phyloP scores from a whole-genome alignment of 352 stramenopile genomes.

The Blastocystis hominis region DNA sequence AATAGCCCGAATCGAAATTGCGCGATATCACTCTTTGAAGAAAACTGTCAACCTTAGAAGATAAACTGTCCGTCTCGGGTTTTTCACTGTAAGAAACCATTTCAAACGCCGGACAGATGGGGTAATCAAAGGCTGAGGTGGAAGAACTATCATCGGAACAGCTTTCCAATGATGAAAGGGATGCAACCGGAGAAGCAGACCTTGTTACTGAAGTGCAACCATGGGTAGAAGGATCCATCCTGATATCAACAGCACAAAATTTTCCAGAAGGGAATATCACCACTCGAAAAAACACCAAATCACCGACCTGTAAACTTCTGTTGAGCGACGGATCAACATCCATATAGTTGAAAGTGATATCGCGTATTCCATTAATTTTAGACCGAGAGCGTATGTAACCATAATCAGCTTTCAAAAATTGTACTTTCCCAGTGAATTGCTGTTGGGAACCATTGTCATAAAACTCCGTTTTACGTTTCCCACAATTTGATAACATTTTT shows the following conservation, averaged over 20 bases:
- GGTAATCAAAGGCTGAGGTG: neutral
- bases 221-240: neutral
- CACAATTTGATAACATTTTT: neutral
- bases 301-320: neutral
- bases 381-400: slow-evolving; percentile 33
- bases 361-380: slow-evolving; percentile 24
- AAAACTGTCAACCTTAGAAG: slow-evolving; percentile 11
- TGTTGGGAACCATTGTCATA: neutral
- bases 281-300: slow-evolving; percentile 33
- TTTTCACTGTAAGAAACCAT: neutral
- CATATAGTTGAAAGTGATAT: slow-evolving; percentile 46
- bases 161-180: neutral
- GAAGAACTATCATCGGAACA: neutral
- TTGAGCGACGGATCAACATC: neutral
- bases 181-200: slow-evolving; percentile 2
- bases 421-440: slow-evolving; percentile 17
- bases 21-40: slow-evolving; percentile 37
- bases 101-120: neutral
- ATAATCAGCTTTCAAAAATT: slow-evolving; percentile 5
- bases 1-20: neutral
- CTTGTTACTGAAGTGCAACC: neutral
- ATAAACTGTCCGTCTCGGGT: neutral
- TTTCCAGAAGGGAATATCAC: slow-evolving; percentile 32
- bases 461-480: neutral
- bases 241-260: slow-evolving; percentile 29